Base-by-base conservation (phyloP, 345 rosid species). In the Lenwebbia sp. region DNA sequence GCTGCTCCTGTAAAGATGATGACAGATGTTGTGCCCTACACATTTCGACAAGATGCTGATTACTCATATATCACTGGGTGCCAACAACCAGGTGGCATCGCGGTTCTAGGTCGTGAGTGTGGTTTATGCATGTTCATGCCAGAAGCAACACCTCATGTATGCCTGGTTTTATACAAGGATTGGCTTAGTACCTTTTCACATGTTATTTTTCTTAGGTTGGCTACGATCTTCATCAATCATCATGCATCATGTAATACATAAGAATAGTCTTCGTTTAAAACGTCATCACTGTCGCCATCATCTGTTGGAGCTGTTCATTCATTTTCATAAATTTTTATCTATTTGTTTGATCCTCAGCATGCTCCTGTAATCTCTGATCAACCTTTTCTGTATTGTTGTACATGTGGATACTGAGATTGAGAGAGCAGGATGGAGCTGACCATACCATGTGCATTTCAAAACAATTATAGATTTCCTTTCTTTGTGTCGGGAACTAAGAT, bases 91-190 rank as follows among this genome's bases (percentile, higher is more conserved):
- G 99, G 98, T 89, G 99, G 99, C 84, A 88, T 96, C 83, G 98
- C 99, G 7, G 93, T 96, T 85, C 91, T 97, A 85, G 91, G 96
- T 87, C 90, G 54, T 47, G 95, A 93, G n/a, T 88, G 37, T 25
- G 99, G 99, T 87, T 91, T 97, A 92, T 97, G 96, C 94, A 97
- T 97, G 99, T 97, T 97, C 93, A 96, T 97, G 98, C 99, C 98
- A 2, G 98, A 96, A 91, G 86, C 94, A 87, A 93, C 95, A 60
- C 91, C 88, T 84, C 92, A 94, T 25, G 99, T 97, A 93, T 89
- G 94, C 33, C 70, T 57, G 15, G 30, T 54, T 83, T 87, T 58
- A 40, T n/a, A 26, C 41, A 41, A 19, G 14, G 57, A 41, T 76
- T 52, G 84, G 86, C 54, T 53, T 53, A 56, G 81, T 62, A 57